Base-by-base conservation (phyloP, 331 rosid genomes). In the Acacia concinna region DNA sequence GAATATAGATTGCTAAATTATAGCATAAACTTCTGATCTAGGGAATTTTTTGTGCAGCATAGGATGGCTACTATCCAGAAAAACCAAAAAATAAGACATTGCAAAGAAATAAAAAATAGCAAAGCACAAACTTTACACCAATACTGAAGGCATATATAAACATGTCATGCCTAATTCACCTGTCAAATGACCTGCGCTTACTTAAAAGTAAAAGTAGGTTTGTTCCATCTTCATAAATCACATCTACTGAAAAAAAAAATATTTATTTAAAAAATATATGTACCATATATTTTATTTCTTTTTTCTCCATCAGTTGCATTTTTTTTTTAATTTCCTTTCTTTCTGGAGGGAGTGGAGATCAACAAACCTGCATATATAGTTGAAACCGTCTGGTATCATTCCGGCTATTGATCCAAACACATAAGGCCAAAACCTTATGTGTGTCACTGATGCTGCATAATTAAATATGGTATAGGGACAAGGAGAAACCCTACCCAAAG, bases 401-500 rank as follows among this genome's bases (percentile, higher is more conserved):
- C 99, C 99, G 1, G 97, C 90, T 74, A 95, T 59, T 62, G 99
- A 95, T 76, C 99, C 99, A 38, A 94, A 92, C 8, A 95, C 72
- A 81, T 95, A 95, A 57, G 99, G 99, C 97, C 97, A 91, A 84
- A 95, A 95, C 81, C 65, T 88, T 97, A 95, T 90, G 74, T 87
- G 86, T 85, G 99, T 95, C 72, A 95, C 96, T 31, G 90, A 97
- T 57, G 89, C 78, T 35, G 97, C 99, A 71, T 95, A 92, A 79
- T 95, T 95, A 86, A 95, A 95, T 77, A 95, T 95, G 78, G 99
- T 92, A 81, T 92, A 95, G 0, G 99, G 99, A 84, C 92, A 92
- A 37, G 99, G 99, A 21, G 99, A 95, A 84, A 90, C 83, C 88
- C 99, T 82, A 68, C 89, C 91, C 71, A 92, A 82, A 78, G 97